phyloP scores from a whole-genome alignment of 352 stramenopile genomes.

The Pythium guiyangense region DNA sequence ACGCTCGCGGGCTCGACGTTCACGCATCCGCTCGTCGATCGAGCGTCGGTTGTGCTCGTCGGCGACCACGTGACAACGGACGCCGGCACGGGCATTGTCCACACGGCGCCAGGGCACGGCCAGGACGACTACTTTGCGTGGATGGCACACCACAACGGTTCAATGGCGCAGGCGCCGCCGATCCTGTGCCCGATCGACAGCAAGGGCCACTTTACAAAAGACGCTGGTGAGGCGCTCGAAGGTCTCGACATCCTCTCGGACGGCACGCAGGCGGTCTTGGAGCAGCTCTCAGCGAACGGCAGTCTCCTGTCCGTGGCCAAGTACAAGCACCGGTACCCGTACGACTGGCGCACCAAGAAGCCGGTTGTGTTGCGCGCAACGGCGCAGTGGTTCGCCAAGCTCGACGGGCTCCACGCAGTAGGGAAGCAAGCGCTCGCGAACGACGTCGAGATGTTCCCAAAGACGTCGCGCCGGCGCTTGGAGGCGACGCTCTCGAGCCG shows the following conservation, averaged over 20 bases:
- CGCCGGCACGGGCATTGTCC: constrained; percentile 97
- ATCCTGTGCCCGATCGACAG: constrained; percentile 71
- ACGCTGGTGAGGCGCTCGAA: constrained; percentile 85
- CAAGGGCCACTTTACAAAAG: constrained; percentile 78
- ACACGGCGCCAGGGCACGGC: constrained; percentile 97
- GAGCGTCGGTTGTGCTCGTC: constrained; percentile 83
- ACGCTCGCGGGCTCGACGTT: constrained; percentile 67
- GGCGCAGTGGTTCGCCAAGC: constrained; percentile 98
- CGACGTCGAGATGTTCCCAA: constrained; percentile 91
- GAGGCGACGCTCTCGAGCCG: constrained; percentile 85
- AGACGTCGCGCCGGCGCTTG: constrained; percentile 73
- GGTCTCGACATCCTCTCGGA: constrained; percentile 90
- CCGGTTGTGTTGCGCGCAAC: constrained; percentile 98
- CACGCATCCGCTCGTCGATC: constrained; percentile 86
- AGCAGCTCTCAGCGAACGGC: constrained; percentile 68
- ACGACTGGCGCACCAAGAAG: constrained; percentile 99
- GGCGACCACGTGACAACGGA: constrained; percentile 98
- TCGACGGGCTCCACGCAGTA: constrained; percentile 90
- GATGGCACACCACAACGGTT: constrained; percentile 45
- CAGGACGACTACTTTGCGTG: constrained; percentile 93
- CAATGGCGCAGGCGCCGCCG: constrained; percentile 13
- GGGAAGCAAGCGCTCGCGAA: constrained; percentile 49
- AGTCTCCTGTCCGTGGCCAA: constrained; percentile 84
- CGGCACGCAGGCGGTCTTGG: constrained; percentile 92
- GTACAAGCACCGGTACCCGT: constrained; percentile 96